These are phyloP conservation scores for Rehmannia glutinosa DNA, from an alignment of 257 asterid genomes.

Conservation along the genomic window DNA sequence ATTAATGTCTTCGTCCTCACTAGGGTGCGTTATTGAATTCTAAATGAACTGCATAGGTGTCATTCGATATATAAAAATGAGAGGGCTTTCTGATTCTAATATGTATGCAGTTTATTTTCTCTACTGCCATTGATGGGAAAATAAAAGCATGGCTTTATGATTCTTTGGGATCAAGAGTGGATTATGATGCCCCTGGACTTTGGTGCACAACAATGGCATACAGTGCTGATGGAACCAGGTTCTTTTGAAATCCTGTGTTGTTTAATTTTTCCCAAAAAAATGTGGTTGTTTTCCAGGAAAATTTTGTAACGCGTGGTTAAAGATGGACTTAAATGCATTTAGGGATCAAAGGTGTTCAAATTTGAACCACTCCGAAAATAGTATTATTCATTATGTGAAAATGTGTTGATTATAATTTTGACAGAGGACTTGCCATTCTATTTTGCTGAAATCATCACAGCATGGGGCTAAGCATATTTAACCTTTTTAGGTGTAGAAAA, in stretches of 20 bases:
- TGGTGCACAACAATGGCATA: conserved; percentile 99
- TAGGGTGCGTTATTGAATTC: conserved; percentile 6
- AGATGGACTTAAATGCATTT: not conserved
- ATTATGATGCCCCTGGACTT: conserved; percentile 99
- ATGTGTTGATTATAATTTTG: not conserved
- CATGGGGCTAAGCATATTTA: not conserved
- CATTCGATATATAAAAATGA: conserved; percentile 7
- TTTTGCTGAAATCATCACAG: not conserved
- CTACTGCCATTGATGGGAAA: conserved; percentile 98
- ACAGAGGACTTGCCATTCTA: not conserved
- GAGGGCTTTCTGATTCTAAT: conserved; percentile 27
- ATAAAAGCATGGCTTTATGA: conserved; percentile 99
- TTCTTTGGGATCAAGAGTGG: conserved; percentile 94
- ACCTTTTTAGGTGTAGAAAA: not conserved
- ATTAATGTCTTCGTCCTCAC: not conserved
- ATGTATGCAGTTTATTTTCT: conserved; percentile 82
- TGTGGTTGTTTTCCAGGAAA: not conserved
- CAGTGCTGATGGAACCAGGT: conserved; percentile 99
- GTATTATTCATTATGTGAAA: not conserved
- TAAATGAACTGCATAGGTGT: not conserved
- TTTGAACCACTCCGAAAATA: not conserved
- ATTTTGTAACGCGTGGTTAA: not conserved
- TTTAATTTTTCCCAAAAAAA: not conserved
- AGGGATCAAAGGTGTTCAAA: not conserved
- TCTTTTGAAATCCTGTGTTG: conserved; percentile 17